Evolutionary conservation across 805 yeast species (phyloP), one percentile per base, ranked within the genome.

Genomic region (Hagleromyces aurorensis): DNA sequence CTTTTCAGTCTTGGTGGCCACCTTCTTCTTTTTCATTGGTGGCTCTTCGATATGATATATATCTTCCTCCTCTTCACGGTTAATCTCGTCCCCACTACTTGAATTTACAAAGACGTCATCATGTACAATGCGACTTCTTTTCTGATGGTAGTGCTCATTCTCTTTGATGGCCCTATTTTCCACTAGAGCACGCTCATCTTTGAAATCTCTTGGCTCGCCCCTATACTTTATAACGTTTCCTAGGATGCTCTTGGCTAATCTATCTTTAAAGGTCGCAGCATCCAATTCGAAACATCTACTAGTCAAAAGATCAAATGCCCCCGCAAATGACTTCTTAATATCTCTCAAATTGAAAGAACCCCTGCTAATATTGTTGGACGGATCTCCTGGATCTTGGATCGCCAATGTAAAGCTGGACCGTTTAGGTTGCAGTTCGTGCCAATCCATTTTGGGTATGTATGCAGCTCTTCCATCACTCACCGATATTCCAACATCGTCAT

Each of bases 381-480:
- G 61, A 48, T 87, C 96, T 25, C 79, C 76, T 1, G 98, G 98
- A 50, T 89, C 97, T 52, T 81, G 87, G 19, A 89, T 81, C 0
- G 85, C 78, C 21, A 86, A 57, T 1, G 78, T 55, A 48, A 76
- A 82, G 17, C 71, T 66, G 15, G 72, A 67, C 16, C 64, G 40
- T 30, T 33, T 38, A 1, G 43, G 41, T 19, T 38, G 33, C 36
- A 80, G 47, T 17, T 60, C 65, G 4, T 70, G 70, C 55, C 75
- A 64, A n/a, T 62, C 52, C 11, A 62, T 52, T 50, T 85, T 86
- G 27, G 65, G 57, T 32, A 81, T 47, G 46, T 83, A 87, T 13
- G 62, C 52, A 36, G 77, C 72, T 16, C 71, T 54, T 16, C 75
- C 83, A 11, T 70, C 59, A 6, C 46, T 51, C 27, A 80, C 75